Evolutionary conservation across 116 monocot species (phyloP).

Genomic region (Cymodocea nodosa): DNA sequence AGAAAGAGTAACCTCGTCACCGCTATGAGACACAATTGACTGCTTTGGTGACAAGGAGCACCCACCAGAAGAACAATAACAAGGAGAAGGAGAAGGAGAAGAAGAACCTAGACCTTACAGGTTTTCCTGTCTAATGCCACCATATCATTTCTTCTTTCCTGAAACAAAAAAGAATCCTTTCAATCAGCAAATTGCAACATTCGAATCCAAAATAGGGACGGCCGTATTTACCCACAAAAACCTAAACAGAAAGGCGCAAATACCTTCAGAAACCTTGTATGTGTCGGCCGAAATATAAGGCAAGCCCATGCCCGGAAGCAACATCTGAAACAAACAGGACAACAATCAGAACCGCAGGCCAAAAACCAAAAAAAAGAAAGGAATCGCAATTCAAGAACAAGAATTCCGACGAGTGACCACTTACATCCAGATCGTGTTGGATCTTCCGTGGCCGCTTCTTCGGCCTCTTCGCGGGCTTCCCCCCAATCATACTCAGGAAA

Average conservation of each 20-base stretch:
- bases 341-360: not conserved
- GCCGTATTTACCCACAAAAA: not conserved
- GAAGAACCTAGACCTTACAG: not conserved
- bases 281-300: conserved; percentile 1
- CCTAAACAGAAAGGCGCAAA: not conserved
- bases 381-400: not conserved
- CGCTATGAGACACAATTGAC: too few species aligned
- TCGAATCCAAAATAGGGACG: not conserved
- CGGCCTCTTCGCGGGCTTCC: conserved; percentile 9
- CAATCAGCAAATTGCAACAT: not conserved
- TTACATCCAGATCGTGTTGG: conserved; percentile 1
- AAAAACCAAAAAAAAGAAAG: not conserved
- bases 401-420: not conserved
- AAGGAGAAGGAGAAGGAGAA: too few species aligned
- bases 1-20: too few species aligned
- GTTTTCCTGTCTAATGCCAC: not conserved
- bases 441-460: conserved; percentile 4
- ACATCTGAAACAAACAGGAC: not conserved
- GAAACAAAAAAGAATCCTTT: not conserved
- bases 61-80: too few species aligned
- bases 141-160: not conserved
- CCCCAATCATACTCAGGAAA: conserved; percentile 8
- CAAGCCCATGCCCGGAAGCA: conserved; percentile 5
- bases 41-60: too few species aligned
- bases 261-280: conserved; percentile 6